phyloP scores from a whole-genome alignment of 1,139 yeast genomes.

The Arxiozyma heterogenica region DNA sequence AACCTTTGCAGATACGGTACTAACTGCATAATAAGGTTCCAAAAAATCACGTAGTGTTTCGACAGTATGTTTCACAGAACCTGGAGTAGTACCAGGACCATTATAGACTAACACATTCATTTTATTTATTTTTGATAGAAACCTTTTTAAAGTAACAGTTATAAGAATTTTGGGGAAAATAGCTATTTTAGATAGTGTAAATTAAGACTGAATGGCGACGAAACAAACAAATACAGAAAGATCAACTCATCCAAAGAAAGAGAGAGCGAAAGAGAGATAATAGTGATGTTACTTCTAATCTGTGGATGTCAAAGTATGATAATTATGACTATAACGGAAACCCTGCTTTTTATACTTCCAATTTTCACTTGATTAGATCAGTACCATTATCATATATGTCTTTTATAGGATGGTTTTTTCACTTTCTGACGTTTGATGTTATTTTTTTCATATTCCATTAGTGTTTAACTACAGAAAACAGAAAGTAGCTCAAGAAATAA shows the following conservation, averaged over 20 bases:
- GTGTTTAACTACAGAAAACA: not conserved
- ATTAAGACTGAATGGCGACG: not conserved
- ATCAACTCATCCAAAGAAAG: not conserved
- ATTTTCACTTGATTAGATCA: not conserved
- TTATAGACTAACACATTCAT: constrained; percentile 32
- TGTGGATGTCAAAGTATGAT: not conserved
- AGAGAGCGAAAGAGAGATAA: not conserved
- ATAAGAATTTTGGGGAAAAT: not conserved
- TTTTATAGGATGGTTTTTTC: no score
- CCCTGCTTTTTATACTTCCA: not conserved
- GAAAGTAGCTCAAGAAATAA: not conserved
- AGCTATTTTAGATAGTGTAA: no score
- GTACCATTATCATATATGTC: no score
- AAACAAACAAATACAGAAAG: not conserved
- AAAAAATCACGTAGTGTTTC: constrained; percentile 64
- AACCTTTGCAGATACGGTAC: constrained; percentile 54
- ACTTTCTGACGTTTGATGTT: no score
- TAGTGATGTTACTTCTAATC: no score
- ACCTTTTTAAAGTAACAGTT: not conserved
- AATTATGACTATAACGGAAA: not conserved
- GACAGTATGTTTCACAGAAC: constrained; percentile 74
- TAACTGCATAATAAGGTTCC: constrained; percentile 86
- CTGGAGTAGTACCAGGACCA: constrained; percentile 82
- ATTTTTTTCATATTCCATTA: no score
- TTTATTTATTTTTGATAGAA: not conserved